Conservation (phyloP, 371 early-diverging fungal genomes). For the Umbelopsis sp. region DNA sequence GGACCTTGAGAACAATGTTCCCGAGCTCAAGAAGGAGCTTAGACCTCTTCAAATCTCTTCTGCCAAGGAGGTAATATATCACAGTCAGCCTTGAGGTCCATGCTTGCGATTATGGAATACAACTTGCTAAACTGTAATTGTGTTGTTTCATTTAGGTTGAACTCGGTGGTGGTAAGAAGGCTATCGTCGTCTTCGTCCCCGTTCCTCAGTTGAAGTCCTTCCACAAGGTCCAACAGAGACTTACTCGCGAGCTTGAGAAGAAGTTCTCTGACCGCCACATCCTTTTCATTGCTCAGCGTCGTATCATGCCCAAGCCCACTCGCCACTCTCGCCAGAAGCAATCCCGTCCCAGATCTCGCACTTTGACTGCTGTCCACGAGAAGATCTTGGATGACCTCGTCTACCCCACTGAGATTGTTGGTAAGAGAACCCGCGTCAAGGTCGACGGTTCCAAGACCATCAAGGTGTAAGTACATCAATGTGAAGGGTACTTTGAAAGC, state of each 20-base stretch:
- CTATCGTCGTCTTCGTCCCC: conserved; percentile 96
- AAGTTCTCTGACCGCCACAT: conserved; percentile 99
- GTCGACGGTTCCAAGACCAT: conserved; percentile 92
- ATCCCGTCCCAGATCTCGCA: conserved; percentile 93
- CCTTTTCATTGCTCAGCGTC: conserved; percentile 94
- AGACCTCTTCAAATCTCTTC: conserved; percentile 89
- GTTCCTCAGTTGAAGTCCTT: conserved; percentile 91
- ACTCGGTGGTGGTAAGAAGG: conserved; percentile 93
- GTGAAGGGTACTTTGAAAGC: background rate
- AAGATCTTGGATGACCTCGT: conserved; percentile 95
- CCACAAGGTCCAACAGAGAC: conserved; percentile 87
- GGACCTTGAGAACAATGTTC: conserved; percentile 93
- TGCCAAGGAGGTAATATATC: conserved; percentile 87
- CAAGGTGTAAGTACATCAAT: conserved; percentile 75
- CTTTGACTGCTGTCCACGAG: conserved; percentile 96
- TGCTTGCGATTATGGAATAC: too few relatives aligned
- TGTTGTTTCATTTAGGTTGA: conserved; percentile 65
- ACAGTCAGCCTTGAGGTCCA: too few relatives aligned
- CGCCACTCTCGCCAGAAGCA: conserved; percentile 89
- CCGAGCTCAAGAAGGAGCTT: conserved; percentile 95
- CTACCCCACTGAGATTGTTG: conserved; percentile 97
- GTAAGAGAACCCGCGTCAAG: conserved; percentile 95
- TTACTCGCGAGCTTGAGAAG: conserved; percentile 99
- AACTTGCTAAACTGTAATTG: too few relatives aligned
- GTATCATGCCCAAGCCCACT: conserved; percentile 91